Base-by-base conservation (phyloP, 116 monocot genomes). In the Posidonia oceanica region DNA sequence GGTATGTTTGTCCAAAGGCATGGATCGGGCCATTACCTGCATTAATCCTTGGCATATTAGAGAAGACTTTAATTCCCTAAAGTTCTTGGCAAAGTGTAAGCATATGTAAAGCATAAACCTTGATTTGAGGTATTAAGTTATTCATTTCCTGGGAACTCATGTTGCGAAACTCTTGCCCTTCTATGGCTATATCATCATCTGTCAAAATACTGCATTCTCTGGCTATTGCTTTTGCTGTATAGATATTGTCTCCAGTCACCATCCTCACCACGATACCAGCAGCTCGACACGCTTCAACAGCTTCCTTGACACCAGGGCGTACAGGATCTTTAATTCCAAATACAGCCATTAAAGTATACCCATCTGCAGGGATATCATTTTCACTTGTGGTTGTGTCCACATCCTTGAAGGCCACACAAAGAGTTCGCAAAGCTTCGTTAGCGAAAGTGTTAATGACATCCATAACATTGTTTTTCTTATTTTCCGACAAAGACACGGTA, bases 301-400 rank as follows among this genome's bases (percentile, higher is more conserved):
- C 84, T 42, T 87, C 87, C 75, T 80, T 84, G 22, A 91, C 87
- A 22, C 87, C 91, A 56, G 82, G 87, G 7, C 91, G 82, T 14
- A 91, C 82, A 6, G 87, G 91, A 78, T 91, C 91, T 75, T 91
- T 91, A 64, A 91, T 91, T 51, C 91, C 91, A 69, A 91, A 77
- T 74, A 91, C 69, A 53, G 84, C 83, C 59, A 91, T 63, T 56
- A 80, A 76, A 44, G 78, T 91, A 73, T 85, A 91, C 12, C 91
- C 87, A 66, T 78, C 71, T 55, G 69, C 11, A 13, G 91, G 83
- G 59, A 86, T 86, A 22, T 76, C 74, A 38, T 80, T 59, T 54
- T 69, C 71, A 67, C 37, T 70, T 39, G 70, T 59, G 57, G 66
- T 60, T 53, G 55, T 64, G 29, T 77, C 74, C n/a, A 82, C 51